Evolutionary conservation across 257 asterid species (phyloP).

Genomic region (Capsicum baccatum): DNA sequence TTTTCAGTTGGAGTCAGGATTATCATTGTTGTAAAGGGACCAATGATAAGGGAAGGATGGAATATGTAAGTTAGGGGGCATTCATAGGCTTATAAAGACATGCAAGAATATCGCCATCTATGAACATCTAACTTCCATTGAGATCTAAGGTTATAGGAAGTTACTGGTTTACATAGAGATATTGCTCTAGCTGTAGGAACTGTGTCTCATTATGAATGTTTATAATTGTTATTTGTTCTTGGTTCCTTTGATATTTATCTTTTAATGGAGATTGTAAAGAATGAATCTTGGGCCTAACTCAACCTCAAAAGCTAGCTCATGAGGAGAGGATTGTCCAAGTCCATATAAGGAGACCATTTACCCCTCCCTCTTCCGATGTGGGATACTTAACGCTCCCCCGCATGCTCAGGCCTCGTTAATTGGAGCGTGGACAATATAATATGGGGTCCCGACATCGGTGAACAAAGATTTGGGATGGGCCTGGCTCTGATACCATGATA

Average conservation of each 20-base stretch:
- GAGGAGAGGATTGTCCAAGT: too few species aligned
- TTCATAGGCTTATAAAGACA: neutral
- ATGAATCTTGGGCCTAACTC: too few species aligned
- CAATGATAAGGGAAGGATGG: constrained; percentile 4
- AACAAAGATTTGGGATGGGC: too few species aligned
- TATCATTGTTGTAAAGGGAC: neutral
- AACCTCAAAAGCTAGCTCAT: too few species aligned
- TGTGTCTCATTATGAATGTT: neutral
- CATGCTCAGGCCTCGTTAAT: too few species aligned
- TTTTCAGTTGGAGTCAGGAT: constrained; percentile 12
- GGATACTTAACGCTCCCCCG: too few species aligned
- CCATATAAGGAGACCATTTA: too few species aligned
- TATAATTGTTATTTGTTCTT: neutral
- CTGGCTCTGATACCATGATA: too few species aligned
- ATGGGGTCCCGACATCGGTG: too few species aligned
- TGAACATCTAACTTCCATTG: neutral
- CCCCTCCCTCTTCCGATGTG: too few species aligned
- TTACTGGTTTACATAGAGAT: neutral
- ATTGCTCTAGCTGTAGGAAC: neutral
- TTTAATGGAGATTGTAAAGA: neutral
- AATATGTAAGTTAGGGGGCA: neutral
- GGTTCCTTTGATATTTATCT: neutral
- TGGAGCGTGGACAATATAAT: too few species aligned
- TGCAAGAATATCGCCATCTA: constrained; percentile 3
- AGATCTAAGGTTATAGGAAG: neutral